phyloP scores from a whole-genome alignment of 1,284 basidiomycete species.

The Trichosporon faecale region DNA sequence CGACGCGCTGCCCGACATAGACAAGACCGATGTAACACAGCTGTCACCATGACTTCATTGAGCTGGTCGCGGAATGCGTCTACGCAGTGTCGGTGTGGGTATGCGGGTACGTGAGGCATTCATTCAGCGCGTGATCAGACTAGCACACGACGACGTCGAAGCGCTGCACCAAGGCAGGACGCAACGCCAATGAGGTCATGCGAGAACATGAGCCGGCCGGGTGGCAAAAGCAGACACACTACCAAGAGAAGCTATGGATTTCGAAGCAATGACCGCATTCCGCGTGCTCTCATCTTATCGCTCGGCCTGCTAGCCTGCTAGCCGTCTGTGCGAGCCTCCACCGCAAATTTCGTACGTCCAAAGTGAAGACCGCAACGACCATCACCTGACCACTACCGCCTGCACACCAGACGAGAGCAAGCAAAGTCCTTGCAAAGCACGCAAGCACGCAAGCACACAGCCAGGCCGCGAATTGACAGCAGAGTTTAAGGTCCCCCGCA shows the following conservation, averaged over 20 bases:
- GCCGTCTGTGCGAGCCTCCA: not conserved
- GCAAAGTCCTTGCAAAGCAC: too few species aligned
- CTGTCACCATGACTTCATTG: not conserved
- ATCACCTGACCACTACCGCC: not conserved
- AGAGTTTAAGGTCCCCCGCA: not conserved
- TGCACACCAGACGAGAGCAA: not conserved
- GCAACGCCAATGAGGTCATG: not conserved
- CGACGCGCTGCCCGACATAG: too few species aligned
- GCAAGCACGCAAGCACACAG: not conserved
- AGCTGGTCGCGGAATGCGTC: not conserved
- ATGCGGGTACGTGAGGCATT: not conserved
- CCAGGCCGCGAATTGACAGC: too few species aligned
- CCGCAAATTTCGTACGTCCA: too few species aligned
- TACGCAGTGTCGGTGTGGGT: not conserved
- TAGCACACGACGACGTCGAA: not conserved
- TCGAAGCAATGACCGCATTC: not conserved
- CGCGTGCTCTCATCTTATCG: not conserved
- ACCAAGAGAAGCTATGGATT: too few species aligned
- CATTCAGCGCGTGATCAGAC: not conserved
- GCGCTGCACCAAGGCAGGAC: too few species aligned
- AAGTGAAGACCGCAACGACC: not conserved
- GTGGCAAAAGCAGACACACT: not conserved
- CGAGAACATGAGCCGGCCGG: not conserved
- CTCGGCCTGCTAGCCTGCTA: too few species aligned
- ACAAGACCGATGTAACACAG: not conserved